Evolutionary conservation across 176 grass and related monocot genomes (phyloP).

Genomic region (Eremochloa ophiuroides): DNA sequence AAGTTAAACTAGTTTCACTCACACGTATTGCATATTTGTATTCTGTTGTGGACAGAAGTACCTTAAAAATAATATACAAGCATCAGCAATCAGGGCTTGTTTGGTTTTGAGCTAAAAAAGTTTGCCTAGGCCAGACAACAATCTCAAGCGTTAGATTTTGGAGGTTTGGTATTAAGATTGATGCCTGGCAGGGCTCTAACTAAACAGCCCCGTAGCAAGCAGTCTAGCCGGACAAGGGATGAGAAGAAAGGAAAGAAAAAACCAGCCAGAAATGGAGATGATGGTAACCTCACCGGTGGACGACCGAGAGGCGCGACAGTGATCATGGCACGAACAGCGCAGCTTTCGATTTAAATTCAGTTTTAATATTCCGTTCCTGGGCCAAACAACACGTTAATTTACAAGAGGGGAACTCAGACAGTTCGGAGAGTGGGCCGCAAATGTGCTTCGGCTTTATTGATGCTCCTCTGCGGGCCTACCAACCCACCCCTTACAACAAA

Average conservation of each 20-base stretch:
- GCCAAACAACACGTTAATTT: not conserved
- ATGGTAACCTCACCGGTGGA: slow-evolving; percentile 26
- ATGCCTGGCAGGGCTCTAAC: too few relatives aligned
- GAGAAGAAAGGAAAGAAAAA: too few relatives aligned
- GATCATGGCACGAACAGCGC: slow-evolving; percentile 42
- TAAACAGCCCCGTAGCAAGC: too few relatives aligned
- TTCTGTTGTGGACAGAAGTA: too few relatives aligned
- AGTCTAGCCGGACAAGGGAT: not conserved
- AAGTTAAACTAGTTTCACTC: too few relatives aligned
- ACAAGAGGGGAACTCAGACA: not conserved
- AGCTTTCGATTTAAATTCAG: not conserved
- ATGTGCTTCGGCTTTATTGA: slow-evolving; percentile 22
- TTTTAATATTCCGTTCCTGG: not conserved
- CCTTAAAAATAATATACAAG: too few relatives aligned
- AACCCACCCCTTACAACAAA: not conserved
- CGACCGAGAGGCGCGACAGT: slow-evolving; percentile 23
- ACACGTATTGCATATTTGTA: too few relatives aligned
- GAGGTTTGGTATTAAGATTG: too few relatives aligned
- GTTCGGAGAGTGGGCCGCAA: not conserved
- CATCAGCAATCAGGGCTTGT: too few relatives aligned
- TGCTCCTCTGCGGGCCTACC: slow-evolving; percentile 4
- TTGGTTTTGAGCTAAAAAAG: too few relatives aligned
- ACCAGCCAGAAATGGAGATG: not conserved
- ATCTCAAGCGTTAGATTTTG: too few relatives aligned
- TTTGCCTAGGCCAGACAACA: too few relatives aligned